Percentiles rank a stretch among this genome's conserved stretches.
Evolutionary conservation across 129 eudicot genomes (phyloP).

Genomic region (Dittrichia graveolens): DNA sequence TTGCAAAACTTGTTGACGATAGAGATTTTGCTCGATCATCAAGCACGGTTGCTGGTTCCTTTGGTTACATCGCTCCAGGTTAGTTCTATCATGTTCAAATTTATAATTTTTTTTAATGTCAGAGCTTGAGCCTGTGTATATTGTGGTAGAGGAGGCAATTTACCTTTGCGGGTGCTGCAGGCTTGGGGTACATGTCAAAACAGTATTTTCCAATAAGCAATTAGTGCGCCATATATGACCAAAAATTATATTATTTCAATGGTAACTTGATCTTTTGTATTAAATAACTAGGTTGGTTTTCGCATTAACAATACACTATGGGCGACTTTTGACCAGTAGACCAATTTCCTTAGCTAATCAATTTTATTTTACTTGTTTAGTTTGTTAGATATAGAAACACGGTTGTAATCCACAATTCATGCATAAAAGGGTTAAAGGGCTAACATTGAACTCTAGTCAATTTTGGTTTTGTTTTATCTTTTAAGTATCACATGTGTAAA

Average conservation of each 20-base stretch:
- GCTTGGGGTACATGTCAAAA: too few relatives aligned
- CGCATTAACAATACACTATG: too few relatives aligned
- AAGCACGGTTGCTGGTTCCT: constrained; percentile 89
- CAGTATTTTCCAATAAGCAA: too few relatives aligned
- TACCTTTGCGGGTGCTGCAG: too few relatives aligned
- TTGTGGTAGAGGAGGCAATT: too few relatives aligned
- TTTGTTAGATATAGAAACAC: not conserved
- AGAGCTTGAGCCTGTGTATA: too few relatives aligned
- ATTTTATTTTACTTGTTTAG: not conserved
- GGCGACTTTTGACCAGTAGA: not conserved
- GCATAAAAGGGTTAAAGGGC: not conserved
- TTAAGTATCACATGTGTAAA: not conserved
- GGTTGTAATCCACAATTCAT: too few relatives aligned
- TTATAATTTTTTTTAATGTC: not conserved
- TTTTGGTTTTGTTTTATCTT: not conserved
- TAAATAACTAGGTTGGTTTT: not conserved
- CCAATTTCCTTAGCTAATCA: not conserved
- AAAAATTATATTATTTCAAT: not conserved
- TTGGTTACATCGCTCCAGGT: constrained; percentile 99
- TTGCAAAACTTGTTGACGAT: constrained; percentile 89
- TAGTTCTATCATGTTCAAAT: constrained; percentile 23
- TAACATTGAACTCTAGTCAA: not conserved
- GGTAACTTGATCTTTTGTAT: too few relatives aligned
- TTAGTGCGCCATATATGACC: not conserved
- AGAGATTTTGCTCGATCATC: constrained; percentile 84